A percentile compares a stretch with the other conserved stretches of the same genome.
These are phyloP conservation scores for Cutaneotrichosporon sp. DNA, from an alignment of 1,284 basidiomycete genomes.

Conservation along the genomic window DNA sequence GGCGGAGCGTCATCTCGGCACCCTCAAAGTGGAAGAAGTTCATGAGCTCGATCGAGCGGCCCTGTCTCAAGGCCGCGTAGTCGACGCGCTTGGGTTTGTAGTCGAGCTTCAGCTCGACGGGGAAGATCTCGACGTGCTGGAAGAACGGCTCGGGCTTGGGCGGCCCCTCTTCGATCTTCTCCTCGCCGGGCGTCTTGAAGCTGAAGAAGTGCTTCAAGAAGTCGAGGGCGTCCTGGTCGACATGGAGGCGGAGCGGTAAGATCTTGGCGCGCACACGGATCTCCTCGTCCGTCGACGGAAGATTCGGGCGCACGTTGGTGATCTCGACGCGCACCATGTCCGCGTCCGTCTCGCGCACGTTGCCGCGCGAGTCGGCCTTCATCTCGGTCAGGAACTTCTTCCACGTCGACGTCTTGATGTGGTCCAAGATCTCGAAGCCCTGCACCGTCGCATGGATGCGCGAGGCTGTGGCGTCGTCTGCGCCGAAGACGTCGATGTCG, in stretches of 20 bases:
- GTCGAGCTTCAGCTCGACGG: conserved; percentile 82
- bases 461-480: conserved; percentile 63
- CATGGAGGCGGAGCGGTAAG: conserved; percentile 84
- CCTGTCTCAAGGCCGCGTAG: conserved; percentile 86
- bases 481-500: conserved; percentile 67
- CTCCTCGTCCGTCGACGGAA: conserved; percentile 65
- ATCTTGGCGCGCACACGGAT: conserved; percentile 83
- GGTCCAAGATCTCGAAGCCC: conserved; percentile 88
- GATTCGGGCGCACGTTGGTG: conserved; percentile 68
- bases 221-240: conserved; percentile 97
- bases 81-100: conserved; percentile 98
- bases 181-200: conserved; percentile 68
- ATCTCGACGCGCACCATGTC: conserved; percentile 91
- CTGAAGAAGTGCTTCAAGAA: conserved; percentile 96
- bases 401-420: conserved; percentile 98
- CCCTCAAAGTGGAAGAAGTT: conserved; percentile 99
- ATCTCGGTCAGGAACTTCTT: conserved; percentile 90
- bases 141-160: conserved; percentile 55
- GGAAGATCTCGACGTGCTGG: conserved; percentile 60
- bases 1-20: conserved; percentile 94
- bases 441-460: conserved; percentile 66
- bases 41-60: conserved; percentile 94
- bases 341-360: conserved; percentile 82
- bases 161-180: not conserved
- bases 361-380: conserved; percentile 76